phyloP scores from a whole-genome alignment of 257 asterid species.

The Ocimum tenuiflorum region DNA sequence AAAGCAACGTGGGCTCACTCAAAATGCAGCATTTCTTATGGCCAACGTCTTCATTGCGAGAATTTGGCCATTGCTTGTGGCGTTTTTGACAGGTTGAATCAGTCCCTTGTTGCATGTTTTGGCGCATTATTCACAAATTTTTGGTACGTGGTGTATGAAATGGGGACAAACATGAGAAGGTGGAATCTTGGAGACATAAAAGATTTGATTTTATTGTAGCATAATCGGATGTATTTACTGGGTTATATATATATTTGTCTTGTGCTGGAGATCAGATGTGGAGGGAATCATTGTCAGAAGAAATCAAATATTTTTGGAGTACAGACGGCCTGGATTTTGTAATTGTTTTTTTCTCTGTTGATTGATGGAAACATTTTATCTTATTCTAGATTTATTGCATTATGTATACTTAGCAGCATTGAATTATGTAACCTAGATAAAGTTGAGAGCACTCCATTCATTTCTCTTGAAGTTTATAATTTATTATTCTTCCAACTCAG shows the following conservation, averaged over 20 bases:
- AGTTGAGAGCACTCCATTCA: not conserved
- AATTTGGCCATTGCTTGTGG: not conserved
- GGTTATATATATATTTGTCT: no score
- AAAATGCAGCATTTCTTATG: not conserved
- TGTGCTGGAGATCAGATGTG: not conserved
- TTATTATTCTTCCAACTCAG: no score
- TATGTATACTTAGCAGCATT: not conserved
- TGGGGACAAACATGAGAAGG: not conserved
- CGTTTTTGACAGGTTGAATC: not conserved
- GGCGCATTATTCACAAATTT: slow-evolving; percentile 4
- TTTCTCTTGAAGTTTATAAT: not conserved
- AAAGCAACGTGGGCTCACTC: not conserved
- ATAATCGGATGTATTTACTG: not conserved
- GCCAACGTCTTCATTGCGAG: slow-evolving; percentile 9
- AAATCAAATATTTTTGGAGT: not conserved
- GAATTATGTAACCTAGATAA: not conserved
- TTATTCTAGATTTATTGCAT: no score
- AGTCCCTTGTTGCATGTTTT: not conserved
- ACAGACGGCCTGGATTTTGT: slow-evolving; percentile 7
- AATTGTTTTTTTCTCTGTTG: not conserved
- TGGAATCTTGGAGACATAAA: slow-evolving; percentile 4
- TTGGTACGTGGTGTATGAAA: not conserved
- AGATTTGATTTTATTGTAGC: not conserved
- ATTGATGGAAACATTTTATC: not conserved
- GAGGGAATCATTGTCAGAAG: not conserved